A percentile compares a stretch with the other conserved stretches of the same genome.
Conservation (phyloP, 2,329 filamentous ascomycete genomes). For the Pseudocercospora fijiensis region DNA sequence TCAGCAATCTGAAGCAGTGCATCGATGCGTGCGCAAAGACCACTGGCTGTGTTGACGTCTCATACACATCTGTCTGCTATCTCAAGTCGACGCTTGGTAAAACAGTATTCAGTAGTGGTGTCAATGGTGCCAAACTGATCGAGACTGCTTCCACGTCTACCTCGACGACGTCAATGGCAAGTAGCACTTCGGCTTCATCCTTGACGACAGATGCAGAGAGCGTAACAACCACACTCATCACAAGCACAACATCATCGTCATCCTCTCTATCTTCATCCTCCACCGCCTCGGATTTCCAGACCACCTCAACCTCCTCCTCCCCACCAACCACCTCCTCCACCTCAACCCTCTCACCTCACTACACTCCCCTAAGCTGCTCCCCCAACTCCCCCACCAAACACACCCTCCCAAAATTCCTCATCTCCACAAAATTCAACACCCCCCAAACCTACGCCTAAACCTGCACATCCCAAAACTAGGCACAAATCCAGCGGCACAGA, state of each 20-base stretch:
- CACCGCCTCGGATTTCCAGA: not conserved
- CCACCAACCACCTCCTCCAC: slow-evolving; percentile 4
- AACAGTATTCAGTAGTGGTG: slow-evolving; percentile 20
- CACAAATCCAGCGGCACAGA: slow-evolving; percentile 41
- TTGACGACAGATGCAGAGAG: too few species aligned
- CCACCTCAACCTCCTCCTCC: slow-evolving; percentile 4
- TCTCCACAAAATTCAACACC: slow-evolving; percentile 17
- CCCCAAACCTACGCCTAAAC: slow-evolving; percentile 32
- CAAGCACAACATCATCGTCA: slow-evolving; percentile 8
- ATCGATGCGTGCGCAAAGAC: slow-evolving; percentile 35
- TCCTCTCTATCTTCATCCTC: not conserved
- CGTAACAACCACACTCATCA: not conserved
- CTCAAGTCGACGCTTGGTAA: slow-evolving; percentile 34
- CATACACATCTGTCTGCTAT: slow-evolving; percentile 36
- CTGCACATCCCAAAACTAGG: slow-evolving; percentile 31
- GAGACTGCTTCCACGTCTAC: slow-evolving; percentile 1
- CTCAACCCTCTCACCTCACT: slow-evolving; percentile 13
- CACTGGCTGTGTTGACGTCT: slow-evolving; percentile 37
- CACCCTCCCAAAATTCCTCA: slow-evolving; percentile 15
- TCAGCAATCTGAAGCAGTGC: slow-evolving; percentile 31
- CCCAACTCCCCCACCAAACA: slow-evolving; percentile 21
- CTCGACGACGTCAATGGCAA: slow-evolving; percentile 2
- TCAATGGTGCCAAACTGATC: slow-evolving; percentile 34
- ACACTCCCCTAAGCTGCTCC: slow-evolving; percentile 30
- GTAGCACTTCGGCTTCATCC: not conserved